These are phyloP conservation scores for Cynara cardunculus DNA, from an alignment of 129 eudicot species.

Conservation along the genomic window DNA sequence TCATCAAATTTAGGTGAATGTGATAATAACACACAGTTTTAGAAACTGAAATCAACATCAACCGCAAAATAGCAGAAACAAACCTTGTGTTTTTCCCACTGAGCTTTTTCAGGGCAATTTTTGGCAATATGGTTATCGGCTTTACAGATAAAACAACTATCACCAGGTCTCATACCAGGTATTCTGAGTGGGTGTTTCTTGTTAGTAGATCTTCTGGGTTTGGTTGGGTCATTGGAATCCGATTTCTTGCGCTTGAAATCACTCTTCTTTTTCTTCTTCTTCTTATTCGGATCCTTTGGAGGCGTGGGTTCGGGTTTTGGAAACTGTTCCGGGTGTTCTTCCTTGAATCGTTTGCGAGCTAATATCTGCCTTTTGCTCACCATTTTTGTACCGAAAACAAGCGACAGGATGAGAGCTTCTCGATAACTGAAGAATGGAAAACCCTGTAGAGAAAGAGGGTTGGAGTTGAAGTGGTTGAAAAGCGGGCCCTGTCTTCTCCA, in stretches of 20 bases:
- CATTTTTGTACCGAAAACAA: conserved; percentile 32
- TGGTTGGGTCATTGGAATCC: conserved; percentile 49
- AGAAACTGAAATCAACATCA: background rate
- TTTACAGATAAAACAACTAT: conserved; percentile 87
- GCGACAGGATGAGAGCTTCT: background rate
- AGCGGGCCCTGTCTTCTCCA: background rate
- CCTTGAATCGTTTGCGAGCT: conserved; percentile 61
- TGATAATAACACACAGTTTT: background rate
- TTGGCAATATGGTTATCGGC: conserved; percentile 82
- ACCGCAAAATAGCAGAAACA: background rate
- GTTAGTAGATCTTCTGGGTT: conserved; percentile 32
- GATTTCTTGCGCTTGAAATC: conserved; percentile 71
- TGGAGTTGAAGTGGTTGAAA: background rate
- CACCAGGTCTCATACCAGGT: conserved; percentile 98
- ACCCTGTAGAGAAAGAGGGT: conserved; percentile 23
- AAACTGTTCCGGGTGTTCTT: conserved; percentile 72
- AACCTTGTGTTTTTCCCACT: conserved; percentile 97
- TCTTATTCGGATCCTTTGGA: conserved; percentile 68
- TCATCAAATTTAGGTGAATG: background rate
- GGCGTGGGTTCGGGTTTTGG: conserved; percentile 74
- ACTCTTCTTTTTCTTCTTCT: conserved; percentile 61
- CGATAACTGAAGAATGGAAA: background rate
- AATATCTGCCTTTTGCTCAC: conserved; percentile 84
- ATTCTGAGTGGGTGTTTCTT: conserved; percentile 79
- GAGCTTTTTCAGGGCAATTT: conserved; percentile 79